A percentile compares a stretch with the other conserved stretches of the same genome.
Evolutionary conservation across 108 stramenopile species (phyloP).

Genomic region (Nitzschia sp.): DNA sequence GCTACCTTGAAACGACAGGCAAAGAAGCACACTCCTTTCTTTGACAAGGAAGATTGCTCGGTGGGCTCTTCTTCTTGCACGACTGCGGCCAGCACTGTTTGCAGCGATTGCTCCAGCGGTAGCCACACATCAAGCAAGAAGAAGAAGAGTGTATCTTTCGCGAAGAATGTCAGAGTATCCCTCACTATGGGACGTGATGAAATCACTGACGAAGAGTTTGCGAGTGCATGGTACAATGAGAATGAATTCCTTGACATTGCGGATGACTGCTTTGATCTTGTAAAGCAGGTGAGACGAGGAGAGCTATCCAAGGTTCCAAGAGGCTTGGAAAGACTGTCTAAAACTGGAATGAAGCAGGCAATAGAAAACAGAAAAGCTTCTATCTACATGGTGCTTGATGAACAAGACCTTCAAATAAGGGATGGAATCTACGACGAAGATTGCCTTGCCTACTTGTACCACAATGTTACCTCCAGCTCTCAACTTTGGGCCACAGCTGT

Average conservation of each 20-base stretch:
- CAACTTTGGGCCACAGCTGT: constrained; percentile 12
- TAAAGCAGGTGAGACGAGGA: background rate
- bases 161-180: background rate
- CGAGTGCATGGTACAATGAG: background rate
- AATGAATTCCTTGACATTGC: constrained; percentile 9
- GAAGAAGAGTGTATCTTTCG: too few relatives aligned
- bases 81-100: too few relatives aligned
- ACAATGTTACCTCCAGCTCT: constrained; percentile 2
- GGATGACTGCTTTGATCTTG: background rate
- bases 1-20: too few relatives aligned
- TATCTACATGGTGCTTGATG: background rate
- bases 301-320: background rate
- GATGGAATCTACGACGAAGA: background rate
- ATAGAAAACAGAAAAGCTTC: background rate
- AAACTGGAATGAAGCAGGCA: background rate
- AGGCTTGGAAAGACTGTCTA: background rate
- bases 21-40: too few relatives aligned
- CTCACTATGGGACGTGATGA: background rate
- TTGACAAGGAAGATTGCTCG: too few relatives aligned
- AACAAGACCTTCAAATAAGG: constrained; percentile 5
- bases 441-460: constrained; percentile 4
- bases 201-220: background rate
- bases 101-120: too few relatives aligned
- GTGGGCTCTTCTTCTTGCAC: too few relatives aligned
- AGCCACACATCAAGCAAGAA: too few relatives aligned